Evolutionary conservation across 228 moss, liverwort and hornwort species (phyloP), one percentile per base, ranked within the genome.

Genomic region (Sphagnum fallax): DNA sequence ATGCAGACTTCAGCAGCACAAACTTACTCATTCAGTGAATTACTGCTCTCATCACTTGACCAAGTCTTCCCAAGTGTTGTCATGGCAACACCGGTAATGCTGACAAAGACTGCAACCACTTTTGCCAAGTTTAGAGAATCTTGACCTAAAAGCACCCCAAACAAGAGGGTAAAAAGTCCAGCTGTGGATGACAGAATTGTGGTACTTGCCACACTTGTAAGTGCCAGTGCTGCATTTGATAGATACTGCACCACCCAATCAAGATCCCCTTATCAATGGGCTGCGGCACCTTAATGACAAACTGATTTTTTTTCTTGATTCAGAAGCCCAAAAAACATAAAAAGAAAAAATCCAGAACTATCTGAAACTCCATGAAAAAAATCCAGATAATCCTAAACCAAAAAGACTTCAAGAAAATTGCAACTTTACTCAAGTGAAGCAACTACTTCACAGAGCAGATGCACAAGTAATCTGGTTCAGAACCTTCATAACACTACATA

Each of bases 41-140:
- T 70, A 65, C 76, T 71, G 68, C 75, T 71, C 49, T 79, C 88
- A 48, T 87, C 90, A 4, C 84, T 82, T 53, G 96, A 85, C 96
- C 93, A 93, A 61, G 96, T 97, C 81, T 97, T 91, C 74, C 96
- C 96, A 68, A 93, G 79, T 59, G 96, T 97, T 55, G 96, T 97
- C 96, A 97, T 97, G 53, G 93, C 96, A 76, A 97, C 96, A 67
- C 96, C 96, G 51, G 93, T 85, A 32, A 97, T 93, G 78, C 91
- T 92, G 69, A 97, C 88, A 47, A 89, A 71, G 18, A 97, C 96
- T 73, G 96, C 96, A 63, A 93, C 79, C 48, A 82, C 91, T 85
- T 97, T 97, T 1, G 91, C 78, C 53, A 91, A 50, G 67, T 91
- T 93, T 62, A 97, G 91, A 67, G 91, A 83, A 52, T 97, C 96